These are phyloP conservation scores for Pythium dissotocum DNA, from an alignment of 352 stramenopile genomes.

Conservation along the genomic window DNA sequence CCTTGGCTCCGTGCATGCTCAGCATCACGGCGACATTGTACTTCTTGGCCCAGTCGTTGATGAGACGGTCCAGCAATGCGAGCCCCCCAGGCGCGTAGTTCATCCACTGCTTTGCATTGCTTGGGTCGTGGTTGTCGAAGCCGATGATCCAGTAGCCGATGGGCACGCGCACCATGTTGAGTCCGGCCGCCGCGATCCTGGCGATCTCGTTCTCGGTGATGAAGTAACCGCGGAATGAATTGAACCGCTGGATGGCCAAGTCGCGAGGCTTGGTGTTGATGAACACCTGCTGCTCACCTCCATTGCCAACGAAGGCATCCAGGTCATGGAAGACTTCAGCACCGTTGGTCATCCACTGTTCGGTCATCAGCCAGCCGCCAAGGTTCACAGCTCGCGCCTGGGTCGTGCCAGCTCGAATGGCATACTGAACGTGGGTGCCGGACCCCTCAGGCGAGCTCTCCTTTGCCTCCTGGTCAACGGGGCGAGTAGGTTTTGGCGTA, in stretches of 20 bases:
- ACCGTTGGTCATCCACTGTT: conserved; percentile 31
- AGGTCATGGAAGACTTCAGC: conserved; percentile 20
- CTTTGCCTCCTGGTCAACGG: background rate
- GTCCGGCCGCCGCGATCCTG: conserved; percentile 46
- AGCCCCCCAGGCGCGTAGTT: conserved; percentile 37
- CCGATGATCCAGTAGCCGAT: conserved; percentile 76
- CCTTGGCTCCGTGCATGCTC: conserved; percentile 57
- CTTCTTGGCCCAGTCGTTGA: conserved; percentile 37
- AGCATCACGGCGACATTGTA: conserved; percentile 44
- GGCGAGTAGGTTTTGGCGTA: background rate
- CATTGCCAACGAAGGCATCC: background rate
- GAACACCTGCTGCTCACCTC: conserved; percentile 21
- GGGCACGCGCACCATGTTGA: conserved; percentile 79
- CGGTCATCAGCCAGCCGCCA: conserved; percentile 31
- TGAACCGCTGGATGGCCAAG: conserved; percentile 9
- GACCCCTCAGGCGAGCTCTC: background rate
- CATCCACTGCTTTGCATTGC: conserved; percentile 35
- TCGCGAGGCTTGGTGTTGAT: conserved; percentile 1
- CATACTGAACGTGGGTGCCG: conserved; percentile 15
- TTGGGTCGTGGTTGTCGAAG: conserved; percentile 45
- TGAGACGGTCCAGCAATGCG: conserved; percentile 41
- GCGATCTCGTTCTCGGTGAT: conserved; percentile 65
- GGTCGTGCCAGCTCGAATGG: conserved; percentile 17
- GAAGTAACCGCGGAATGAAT: conserved; percentile 55
- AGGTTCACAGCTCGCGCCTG: conserved; percentile 31